Evolutionary conservation across 805 yeast genomes (phyloP), one percentile per base, ranked within the genome.

Genomic region (Teunomyces barrocoloradensis): DNA sequence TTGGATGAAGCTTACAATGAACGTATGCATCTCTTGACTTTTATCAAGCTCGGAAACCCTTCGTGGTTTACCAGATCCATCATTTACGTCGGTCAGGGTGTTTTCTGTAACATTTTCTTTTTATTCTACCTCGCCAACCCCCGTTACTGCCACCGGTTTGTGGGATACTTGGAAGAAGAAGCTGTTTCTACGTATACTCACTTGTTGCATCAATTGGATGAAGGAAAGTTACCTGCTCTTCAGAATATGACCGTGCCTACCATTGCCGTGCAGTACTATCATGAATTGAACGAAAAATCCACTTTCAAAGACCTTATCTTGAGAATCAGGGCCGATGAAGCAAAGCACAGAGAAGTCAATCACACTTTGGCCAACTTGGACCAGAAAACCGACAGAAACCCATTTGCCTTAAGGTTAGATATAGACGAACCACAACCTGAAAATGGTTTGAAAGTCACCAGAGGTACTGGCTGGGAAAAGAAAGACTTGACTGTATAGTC

Each of bases 1-100:
- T 68, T 80, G 34, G 90, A 85, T 56, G 91, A 85, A 59, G 89
- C 90, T 0, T 85, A 84, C 66, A 85, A 85, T 57, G 91, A 85
- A 64, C 74, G 89, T 61, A 85, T 85, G 86, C 91, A 85, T 60
- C 71, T 85, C 44, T 68, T 85, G 54, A 84, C 89, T 0, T 85
- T 85, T 54, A 75, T 85, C 51, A 78, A 81, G 60, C 63, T 85
- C 49, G 84, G 85, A 10, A 69, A 79, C 47, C 91, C 91, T 5
- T 78, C 84, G 1, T 60, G 76, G 69, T 74, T 81, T 53, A 80
- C 84, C 52, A 70, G 79, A 45, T 35, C 65, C 12, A 68, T 84
- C 65, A 71, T 85, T 9, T 78, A 78, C 54, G 64, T 77, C 38
- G 89, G 85, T 5, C 91, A 85, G 60, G 89, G 89, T 9, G 79